These are phyloP conservation scores for Thymus quinquecostatus DNA, from an alignment of 257 asterid genomes.

Conservation along the genomic window DNA sequence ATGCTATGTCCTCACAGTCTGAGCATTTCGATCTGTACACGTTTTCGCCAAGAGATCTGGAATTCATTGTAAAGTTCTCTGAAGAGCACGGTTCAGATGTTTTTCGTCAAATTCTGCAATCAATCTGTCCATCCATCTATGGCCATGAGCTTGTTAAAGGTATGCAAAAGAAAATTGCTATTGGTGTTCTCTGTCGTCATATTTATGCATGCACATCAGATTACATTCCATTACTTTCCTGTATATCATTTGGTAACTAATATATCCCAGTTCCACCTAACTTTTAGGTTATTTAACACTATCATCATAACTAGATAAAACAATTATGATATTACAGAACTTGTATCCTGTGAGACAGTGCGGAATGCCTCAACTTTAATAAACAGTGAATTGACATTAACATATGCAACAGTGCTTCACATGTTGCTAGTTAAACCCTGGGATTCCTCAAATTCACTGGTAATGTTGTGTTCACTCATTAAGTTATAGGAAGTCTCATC, in stretches of 20 bases:
- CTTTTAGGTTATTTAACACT: constrained; percentile 6
- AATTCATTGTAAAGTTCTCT: constrained; percentile 83
- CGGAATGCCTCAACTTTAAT: background rate
- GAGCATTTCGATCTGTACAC: constrained; percentile 73
- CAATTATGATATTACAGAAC: constrained; percentile 21
- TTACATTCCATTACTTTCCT: constrained; percentile 18
- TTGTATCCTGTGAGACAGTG: background rate
- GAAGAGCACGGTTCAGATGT: constrained; percentile 87
- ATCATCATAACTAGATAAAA: constrained; percentile 14
- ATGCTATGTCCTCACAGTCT: constrained; percentile 41
- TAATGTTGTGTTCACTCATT: too few relatives aligned
- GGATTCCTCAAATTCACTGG: constrained; percentile 14
- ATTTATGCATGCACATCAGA: constrained; percentile 23
- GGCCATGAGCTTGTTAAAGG: constrained; percentile 99
- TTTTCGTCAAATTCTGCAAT: constrained; percentile 81
- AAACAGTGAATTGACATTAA: constrained; percentile 8
- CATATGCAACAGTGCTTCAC: constrained; percentile 5
- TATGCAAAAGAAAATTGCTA: constrained; percentile 31
- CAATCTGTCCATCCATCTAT: constrained; percentile 92
- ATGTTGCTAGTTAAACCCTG: constrained; percentile 16
- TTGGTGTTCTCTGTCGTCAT: constrained; percentile 12
- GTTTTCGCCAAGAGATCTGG: constrained; percentile 88
- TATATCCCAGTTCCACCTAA: constrained; percentile 7
- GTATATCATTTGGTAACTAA: constrained; percentile 15
- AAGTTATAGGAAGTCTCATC: background rate